Conservation (phyloP, 129 eudicot species). For the Deinandra increscens region DNA sequence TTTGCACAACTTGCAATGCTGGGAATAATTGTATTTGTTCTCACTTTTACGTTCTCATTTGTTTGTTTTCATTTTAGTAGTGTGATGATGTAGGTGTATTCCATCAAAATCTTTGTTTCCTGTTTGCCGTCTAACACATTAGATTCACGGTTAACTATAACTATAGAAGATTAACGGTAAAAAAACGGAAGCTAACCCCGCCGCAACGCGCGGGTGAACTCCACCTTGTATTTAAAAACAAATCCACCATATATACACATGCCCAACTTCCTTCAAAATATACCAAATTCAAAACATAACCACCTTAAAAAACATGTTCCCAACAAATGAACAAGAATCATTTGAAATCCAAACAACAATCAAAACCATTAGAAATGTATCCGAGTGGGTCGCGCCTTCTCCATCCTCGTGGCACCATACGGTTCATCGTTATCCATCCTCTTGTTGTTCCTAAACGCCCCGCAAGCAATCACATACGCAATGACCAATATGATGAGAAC, state of each 20-base stretch:
- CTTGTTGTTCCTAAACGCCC: constrained; percentile 84
- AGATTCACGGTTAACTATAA: too few relatives aligned
- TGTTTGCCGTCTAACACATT: too few relatives aligned
- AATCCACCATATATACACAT: constrained; percentile 24
- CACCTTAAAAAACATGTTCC: not conserved
- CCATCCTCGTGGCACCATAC: constrained; percentile 83
- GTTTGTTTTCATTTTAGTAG: too few relatives aligned
- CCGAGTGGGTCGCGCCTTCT: constrained; percentile 76
- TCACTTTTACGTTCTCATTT: too few relatives aligned
- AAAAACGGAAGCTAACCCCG: too few relatives aligned
- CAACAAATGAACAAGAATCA: constrained; percentile 17
- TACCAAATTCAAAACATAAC: constrained; percentile 13
- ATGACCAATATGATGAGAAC: constrained; percentile 71
- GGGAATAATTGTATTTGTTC: too few relatives aligned
- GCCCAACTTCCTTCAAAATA: constrained; percentile 17
- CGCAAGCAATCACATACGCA: constrained; percentile 66
- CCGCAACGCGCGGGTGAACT: not conserved
- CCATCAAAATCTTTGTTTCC: too few relatives aligned
- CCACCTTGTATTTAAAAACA: not conserved
- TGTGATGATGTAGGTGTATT: too few relatives aligned
- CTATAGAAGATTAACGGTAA: too few relatives aligned
- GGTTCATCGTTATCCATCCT: constrained; percentile 82
- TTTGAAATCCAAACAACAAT: constrained; percentile 27
- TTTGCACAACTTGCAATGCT: too few relatives aligned
- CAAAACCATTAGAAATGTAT: constrained; percentile 53